A percentile compares a stretch with the other conserved stretches of the same genome.
phyloP scores from a whole-genome alignment of 2,329 filamentous ascomycete species.

The Didymella sp. region DNA sequence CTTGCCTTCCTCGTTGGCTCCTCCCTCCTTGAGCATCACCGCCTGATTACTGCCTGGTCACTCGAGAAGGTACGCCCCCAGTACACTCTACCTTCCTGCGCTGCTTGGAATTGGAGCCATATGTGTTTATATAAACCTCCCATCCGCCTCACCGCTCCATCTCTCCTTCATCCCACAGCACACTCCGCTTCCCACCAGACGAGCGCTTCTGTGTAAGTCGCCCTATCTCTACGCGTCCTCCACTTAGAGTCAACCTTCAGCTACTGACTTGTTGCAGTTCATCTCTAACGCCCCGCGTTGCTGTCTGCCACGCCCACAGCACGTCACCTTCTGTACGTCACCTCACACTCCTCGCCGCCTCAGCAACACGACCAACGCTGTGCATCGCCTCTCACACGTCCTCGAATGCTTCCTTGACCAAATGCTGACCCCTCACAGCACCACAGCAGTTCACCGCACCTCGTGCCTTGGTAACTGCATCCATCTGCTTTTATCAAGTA shows the following conservation, averaged over 20 bases:
- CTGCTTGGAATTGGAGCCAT: neutral
- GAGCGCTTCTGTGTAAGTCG: neutral
- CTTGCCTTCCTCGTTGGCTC: neutral
- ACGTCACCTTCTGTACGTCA: neutral
- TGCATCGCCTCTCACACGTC: neutral
- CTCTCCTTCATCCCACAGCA: conserved; percentile 21
- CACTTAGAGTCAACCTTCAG: neutral
- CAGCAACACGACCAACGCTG: neutral
- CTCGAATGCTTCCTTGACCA: neutral
- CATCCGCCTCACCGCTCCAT: conserved; percentile 6
- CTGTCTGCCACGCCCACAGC: neutral
- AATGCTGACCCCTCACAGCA: conserved; percentile 1
- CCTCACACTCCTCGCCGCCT: neutral
- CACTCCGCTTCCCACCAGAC: neutral
- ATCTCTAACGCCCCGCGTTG: neutral
- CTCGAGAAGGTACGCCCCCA: neutral
- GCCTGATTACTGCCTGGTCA: neutral
- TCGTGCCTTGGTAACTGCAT: neutral
- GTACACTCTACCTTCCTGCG: neutral
- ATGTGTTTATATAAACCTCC: conserved; percentile 15
- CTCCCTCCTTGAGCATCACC: neutral
- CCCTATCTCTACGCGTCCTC: neutral
- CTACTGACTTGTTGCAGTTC: neutral
- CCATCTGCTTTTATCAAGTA: neutral
- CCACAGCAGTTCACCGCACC: neutral